Base-by-base conservation (phyloP, 306 rosid species). In the Cucumis sativus region DNA sequence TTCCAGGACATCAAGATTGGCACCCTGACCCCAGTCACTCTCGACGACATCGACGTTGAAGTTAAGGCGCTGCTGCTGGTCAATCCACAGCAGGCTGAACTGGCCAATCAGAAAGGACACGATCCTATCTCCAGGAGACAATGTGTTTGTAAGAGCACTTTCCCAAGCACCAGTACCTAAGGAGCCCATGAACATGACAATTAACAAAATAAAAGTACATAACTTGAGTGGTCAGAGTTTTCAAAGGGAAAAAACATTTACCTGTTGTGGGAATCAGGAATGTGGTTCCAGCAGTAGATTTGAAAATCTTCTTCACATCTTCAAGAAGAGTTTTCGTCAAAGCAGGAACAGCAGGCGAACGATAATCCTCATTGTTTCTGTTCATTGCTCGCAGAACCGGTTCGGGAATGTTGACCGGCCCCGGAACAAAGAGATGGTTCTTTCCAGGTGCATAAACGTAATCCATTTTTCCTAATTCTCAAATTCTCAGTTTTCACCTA, bases 101-200 rank as follows among this genome's bases (percentile, higher is more conserved):
- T 96, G 99, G 28, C 99, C 99, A n/a, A 96, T 96, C 84, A 89
- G 87, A 82, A 96, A 96, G 10, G 98, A 91, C 14, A 96, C 92
- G 41, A 69, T 92, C 17, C 98, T 88, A 80, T 96, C 99, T 66
- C 99, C 98, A 0, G 99, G 99, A 37, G 99, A 92, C 78, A 96
- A 78, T 70, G 99, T 96, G 85, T 96, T 96, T 64, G 99, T 96
- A 61, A 96, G 93, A 68, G 97, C 97, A 86, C 99, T 96, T 87
- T 96, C 99, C 99, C 99, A 96, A 58, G 99, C 99, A 75, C 99
- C 99, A 82, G 99, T 96, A 60, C 99, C 99, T 96, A 79, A 85
- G 63, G 80, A 85, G 64, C 10, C 10, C 84, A 68, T 39, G 37
- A 68, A 77, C 78, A 71, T 75, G 62, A 79, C 14, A 75, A 43